Base-by-base conservation (phyloP, 2,329 filamentous ascomycete species). In the Colletotrichum gloeosporioides region DNA sequence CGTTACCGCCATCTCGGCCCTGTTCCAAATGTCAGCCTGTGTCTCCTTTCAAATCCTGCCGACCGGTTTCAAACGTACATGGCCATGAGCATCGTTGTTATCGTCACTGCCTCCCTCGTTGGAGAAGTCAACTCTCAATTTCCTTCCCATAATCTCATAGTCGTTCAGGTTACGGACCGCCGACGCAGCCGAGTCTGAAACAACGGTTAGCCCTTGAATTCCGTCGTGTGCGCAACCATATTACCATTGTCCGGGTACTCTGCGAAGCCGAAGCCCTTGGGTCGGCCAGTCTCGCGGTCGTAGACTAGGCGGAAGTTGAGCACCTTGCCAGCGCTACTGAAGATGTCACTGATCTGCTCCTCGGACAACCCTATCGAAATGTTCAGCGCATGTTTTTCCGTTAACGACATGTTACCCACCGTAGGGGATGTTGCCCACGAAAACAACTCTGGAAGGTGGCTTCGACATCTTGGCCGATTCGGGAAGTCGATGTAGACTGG, bases 101-200 rank as follows among this genome's bases (percentile, higher is more conserved):
- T 93, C 93, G 77, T 91, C 90, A 61, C 92, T 93, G 80, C 94
- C 94, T 79, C 95, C 95, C 84, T 98, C 96, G 84, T 98, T 98
- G 75, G 95, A 97, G 86, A 98, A 99, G 85, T 99, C 97, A 72
- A 99, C 97, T 77, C 96, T 92, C 78, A 99, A 90, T 85, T 98
- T 98, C 81, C 97, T 92, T 71, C 96, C 96, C 93, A 98, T 98
- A 82, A 98, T 93, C 84, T 99, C 96, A 86, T 95, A 93, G 84
- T 98, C 96, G 87, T 99, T 98, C 69, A 99, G 88, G 83, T 99
- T 99, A 80, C 96, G 94, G 64, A 99, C 96, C 4, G 97, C 97
- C 3, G 96, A 98, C 49, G 96, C 95, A 36, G 97, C 97, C 31
- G 96, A 93, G 81, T 93, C 92, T 92, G 75, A 27, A 7, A 62